Percentiles rank a stretch among this genome's conserved stretches.
Evolutionary conservation across 352 stramenopile genomes (phyloP).

Genomic region (Phytophthora citrophthora): DNA sequence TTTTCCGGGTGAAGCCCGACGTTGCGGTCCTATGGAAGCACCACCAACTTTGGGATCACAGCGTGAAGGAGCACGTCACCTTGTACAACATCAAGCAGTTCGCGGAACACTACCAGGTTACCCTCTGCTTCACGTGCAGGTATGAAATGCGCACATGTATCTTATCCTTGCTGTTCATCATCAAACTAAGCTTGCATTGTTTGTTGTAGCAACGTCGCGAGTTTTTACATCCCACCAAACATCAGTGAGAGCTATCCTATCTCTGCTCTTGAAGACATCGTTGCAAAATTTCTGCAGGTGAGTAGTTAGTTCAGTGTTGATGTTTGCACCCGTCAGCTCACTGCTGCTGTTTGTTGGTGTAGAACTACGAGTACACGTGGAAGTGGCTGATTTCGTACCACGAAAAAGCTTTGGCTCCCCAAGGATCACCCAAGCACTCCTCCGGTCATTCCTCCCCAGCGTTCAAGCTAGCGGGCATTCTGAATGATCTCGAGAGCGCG

Average conservation of each 20-base stretch:
- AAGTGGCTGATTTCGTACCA: slow-evolving; percentile 77
- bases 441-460: slow-evolving; percentile 21
- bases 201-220: slow-evolving; percentile 69
- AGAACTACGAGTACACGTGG: slow-evolving; percentile 87
- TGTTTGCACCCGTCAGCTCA: slow-evolving; percentile 4
- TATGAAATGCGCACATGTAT: slow-evolving; percentile 25
- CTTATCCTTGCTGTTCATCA: not conserved
- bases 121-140: slow-evolving; percentile 88
- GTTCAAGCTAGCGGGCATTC: slow-evolving; percentile 53
- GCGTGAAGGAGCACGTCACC: slow-evolving; percentile 88
- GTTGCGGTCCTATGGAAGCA: slow-evolving; percentile 74
- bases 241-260: slow-evolving; percentile 86
- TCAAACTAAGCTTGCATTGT: not conserved
- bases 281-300: slow-evolving; percentile 90
- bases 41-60: slow-evolving; percentile 87
- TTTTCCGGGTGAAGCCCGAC: slow-evolving; percentile 80
- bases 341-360: slow-evolving; percentile 1
- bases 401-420: slow-evolving; percentile 36
- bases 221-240: slow-evolving; percentile 85
- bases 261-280: slow-evolving; percentile 86
- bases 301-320: not conserved
- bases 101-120: slow-evolving; percentile 88
- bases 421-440: slow-evolving; percentile 35
- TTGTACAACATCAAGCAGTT: slow-evolving; percentile 93
- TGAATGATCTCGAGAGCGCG: slow-evolving; percentile 66